Conservation (phyloP, 2,329 filamentous ascomycete genomes). For the Grosmannia huntii region DNA sequence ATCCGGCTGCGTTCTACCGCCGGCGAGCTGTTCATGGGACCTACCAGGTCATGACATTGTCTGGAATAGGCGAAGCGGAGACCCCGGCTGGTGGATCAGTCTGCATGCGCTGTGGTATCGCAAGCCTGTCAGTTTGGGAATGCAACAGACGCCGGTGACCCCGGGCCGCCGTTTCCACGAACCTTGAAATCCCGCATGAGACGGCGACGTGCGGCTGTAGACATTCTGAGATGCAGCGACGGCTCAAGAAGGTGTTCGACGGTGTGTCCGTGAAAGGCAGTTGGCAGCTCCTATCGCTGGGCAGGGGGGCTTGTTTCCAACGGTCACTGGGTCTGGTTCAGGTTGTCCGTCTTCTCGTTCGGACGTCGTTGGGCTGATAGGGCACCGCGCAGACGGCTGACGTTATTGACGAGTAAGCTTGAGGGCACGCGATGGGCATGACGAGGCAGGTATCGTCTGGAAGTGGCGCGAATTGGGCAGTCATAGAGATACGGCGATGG, state of each 20-base stretch:
- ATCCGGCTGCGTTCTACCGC: neutral
- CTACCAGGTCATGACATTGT: conserved; percentile 96
- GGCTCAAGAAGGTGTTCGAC: neutral
- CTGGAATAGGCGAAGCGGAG: conserved; percentile 87
- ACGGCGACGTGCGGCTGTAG: conserved; percentile 85
- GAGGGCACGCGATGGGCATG: neutral
- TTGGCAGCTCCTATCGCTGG: no score
- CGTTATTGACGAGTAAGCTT: neutral
- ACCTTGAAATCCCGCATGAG: conserved; percentile 99
- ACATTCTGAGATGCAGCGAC: conserved; percentile 34
- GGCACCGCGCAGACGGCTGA: no score
- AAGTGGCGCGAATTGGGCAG: neutral
- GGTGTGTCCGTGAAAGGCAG: neutral
- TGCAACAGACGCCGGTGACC: neutral
- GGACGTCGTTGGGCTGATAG: no score
- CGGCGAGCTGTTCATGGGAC: neutral
- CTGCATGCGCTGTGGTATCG: conserved; percentile 72
- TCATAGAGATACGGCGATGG: neutral
- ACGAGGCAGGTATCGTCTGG: neutral
- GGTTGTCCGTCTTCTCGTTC: no score
- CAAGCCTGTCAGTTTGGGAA: neutral
- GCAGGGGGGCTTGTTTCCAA: neutral
- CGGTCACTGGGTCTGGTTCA: no score
- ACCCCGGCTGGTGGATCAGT: conserved; percentile 95
- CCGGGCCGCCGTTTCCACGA: neutral